phyloP scores from a whole-genome alignment of 2,329 filamentous ascomycete species.

The Allantophomopsis cytisporea region DNA sequence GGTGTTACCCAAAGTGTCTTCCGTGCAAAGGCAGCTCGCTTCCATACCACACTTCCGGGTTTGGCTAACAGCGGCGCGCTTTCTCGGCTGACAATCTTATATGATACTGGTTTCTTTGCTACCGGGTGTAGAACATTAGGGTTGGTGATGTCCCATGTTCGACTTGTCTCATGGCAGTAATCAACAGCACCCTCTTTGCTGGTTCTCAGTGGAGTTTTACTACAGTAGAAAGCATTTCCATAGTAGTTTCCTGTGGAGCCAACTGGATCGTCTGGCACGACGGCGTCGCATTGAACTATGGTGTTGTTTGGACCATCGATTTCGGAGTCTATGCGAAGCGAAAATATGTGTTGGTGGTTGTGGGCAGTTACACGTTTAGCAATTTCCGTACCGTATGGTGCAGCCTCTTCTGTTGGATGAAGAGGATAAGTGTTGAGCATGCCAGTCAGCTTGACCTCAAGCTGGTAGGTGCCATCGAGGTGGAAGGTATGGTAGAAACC shows the following conservation, averaged over 20 bases:
- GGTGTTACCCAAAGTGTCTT: constrained; percentile 39
- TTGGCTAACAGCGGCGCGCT: constrained; percentile 65
- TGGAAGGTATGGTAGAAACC: constrained; percentile 44
- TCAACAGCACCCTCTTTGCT: constrained; percentile 31
- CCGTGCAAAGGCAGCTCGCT: constrained; percentile 38
- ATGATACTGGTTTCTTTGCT: constrained; percentile 66
- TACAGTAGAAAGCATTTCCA: constrained; percentile 34
- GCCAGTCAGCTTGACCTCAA: constrained; percentile 49
- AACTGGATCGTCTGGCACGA: constrained; percentile 26
- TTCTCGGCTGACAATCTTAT: constrained; percentile 78
- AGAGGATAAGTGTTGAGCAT: constrained; percentile 40
- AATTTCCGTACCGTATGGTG: constrained; percentile 43
- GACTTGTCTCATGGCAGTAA: constrained; percentile 28
- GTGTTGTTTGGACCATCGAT: constrained; percentile 37
- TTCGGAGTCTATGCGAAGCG: constrained; percentile 35
- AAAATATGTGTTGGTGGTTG: constrained; percentile 44
- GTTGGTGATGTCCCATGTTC: constrained; percentile 51
- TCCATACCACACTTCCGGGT: constrained; percentile 55
- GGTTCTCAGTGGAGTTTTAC: constrained; percentile 25
- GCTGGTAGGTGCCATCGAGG: constrained; percentile 45
- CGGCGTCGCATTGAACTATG: constrained; percentile 36
- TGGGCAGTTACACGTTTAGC: constrained; percentile 39
- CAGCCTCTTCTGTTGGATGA: constrained; percentile 33
- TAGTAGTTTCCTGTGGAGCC: constrained; percentile 26
- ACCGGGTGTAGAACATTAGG: constrained; percentile 68